Base-by-base conservation (phyloP, 371 early-diverging fungal species). In the Synchytrium microbalum region DNA sequence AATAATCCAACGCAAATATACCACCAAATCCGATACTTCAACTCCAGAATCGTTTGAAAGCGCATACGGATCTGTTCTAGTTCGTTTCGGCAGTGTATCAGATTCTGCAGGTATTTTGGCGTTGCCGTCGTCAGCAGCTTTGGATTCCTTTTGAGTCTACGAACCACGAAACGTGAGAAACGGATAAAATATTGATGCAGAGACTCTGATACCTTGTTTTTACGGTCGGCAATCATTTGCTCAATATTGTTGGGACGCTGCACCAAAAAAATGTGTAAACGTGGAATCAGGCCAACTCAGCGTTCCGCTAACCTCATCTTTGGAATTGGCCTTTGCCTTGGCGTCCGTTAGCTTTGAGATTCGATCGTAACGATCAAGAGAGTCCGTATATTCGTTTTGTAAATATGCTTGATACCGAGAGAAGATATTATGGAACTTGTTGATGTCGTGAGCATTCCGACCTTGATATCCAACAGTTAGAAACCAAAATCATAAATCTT, bases 291-390 rank as follows among this genome's bases (percentile, higher is more conserved):
- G 19, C 10, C 46, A 10, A 38, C 19, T 38, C 10, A 38, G 19
- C 46, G 5, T 19, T 5, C 23, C 14, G 32, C 26, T 25, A 32
- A 58, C 65, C 63, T 64, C 56, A 3, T 33, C 25, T 30, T 63
- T 58, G 27, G 23, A n/a, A 13, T 27, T 59, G 10, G 29, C 32
- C 52, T 28, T 28, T 19, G 27, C 31, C 24, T 33, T 24, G 0
- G 27, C 3, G 2, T 28, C 68, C 5, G 5, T 16, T 28, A 26
- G 31, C 0, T 53, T 26, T 13, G 66, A 59, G 10, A 80, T 56
- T 55, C 77, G 46, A 64, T 77, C 77, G 54, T 67, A 74, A 1
- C 80, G 64, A 26, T 68, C 64, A 10, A 69, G 66, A 2, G 74
- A 33, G 66, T 80, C 77, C 8, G 51, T 59, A 61, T 71, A 80